A percentile compares a stretch with the other conserved stretches of the same genome.
phyloP scores from a whole-genome alignment of 169 alveolate species.

The Cryptosporidium ubiquitum region DNA sequence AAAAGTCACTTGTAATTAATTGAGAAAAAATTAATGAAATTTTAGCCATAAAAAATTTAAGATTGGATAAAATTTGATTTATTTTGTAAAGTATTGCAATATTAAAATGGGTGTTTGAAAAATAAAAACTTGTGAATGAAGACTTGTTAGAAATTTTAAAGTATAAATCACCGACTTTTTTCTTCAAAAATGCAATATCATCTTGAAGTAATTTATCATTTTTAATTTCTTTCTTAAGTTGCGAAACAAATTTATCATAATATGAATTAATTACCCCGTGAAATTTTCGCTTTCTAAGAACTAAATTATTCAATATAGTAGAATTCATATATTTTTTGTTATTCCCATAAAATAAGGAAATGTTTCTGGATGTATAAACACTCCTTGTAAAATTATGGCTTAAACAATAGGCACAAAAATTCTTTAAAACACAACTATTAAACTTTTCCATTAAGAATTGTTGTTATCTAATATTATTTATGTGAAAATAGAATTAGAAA shows the following conservation, averaged over 20 bases:
- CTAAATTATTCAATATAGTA: not conserved
- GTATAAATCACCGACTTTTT: not conserved
- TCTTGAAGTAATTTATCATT: conserved; percentile 8
- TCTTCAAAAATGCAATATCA: conserved; percentile 2
- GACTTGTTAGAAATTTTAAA: not conserved
- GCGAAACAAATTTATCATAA: not conserved
- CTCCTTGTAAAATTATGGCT: not conserved
- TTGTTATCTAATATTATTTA: too few relatives aligned
- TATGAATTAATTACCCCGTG: not conserved
- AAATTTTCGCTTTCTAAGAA: not conserved
- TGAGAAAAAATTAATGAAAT: not conserved
- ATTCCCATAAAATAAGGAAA: not conserved
- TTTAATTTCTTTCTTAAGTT: conserved; percentile 17
- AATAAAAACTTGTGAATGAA: not conserved
- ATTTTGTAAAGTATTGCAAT: not conserved
- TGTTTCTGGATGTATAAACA: not conserved
- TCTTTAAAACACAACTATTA: not conserved
- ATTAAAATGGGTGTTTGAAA: not conserved
- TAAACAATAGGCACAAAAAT: not conserved
- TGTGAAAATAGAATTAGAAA: too few relatives aligned
- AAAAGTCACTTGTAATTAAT: not conserved
- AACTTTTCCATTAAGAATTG: not conserved
- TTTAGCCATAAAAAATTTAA: not conserved
- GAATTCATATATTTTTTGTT: not conserved
- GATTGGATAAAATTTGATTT: not conserved